A percentile compares a stretch with the other conserved stretches of the same genome.
These are phyloP conservation scores for Trichoderma sp. DNA, from an alignment of 2,329 filamentous ascomycete species.

Conservation along the genomic window DNA sequence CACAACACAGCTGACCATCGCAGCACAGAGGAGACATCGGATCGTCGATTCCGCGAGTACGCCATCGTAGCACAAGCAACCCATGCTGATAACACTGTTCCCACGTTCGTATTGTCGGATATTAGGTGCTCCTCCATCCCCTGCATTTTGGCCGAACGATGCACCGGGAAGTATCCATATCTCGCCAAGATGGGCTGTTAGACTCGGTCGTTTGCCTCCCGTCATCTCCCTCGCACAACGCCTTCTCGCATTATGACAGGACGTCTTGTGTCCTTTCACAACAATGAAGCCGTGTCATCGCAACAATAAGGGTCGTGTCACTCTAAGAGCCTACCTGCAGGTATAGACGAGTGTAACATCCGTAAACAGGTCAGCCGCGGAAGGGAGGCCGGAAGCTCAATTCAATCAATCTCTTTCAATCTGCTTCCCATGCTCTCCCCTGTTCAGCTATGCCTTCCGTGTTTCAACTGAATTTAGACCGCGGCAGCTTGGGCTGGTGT, in stretches of 20 bases:
- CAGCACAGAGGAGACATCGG: neutral
- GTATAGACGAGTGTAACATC: conserved; percentile 21
- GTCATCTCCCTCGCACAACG: conserved; percentile 14
- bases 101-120: neutral
- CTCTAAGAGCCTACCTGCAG: conserved; percentile 23
- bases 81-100: neutral
- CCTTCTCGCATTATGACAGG: conserved; percentile 24
- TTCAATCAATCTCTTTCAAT: neutral
- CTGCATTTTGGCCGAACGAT: neutral
- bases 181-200: conserved; percentile 9
- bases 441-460: conserved; percentile 15
- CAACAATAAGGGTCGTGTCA: neutral
- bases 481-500: neutral
- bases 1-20: neutral
- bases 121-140: neutral
- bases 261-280: neutral
- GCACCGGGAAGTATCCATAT: conserved; percentile 1
- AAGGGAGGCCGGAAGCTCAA: neutral
- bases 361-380: conserved; percentile 1
- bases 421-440: neutral
- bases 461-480: conserved; percentile 22
- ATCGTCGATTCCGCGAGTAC: neutral
- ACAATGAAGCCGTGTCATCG: neutral
- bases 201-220: conserved; percentile 16
- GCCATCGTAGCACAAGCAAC: neutral